Percentiles rank a stretch among this genome's conserved stretches.
These are phyloP conservation scores for Cordyceps javanica DNA, from an alignment of 2,329 filamentous ascomycete genomes.

Conservation along the genomic window DNA sequence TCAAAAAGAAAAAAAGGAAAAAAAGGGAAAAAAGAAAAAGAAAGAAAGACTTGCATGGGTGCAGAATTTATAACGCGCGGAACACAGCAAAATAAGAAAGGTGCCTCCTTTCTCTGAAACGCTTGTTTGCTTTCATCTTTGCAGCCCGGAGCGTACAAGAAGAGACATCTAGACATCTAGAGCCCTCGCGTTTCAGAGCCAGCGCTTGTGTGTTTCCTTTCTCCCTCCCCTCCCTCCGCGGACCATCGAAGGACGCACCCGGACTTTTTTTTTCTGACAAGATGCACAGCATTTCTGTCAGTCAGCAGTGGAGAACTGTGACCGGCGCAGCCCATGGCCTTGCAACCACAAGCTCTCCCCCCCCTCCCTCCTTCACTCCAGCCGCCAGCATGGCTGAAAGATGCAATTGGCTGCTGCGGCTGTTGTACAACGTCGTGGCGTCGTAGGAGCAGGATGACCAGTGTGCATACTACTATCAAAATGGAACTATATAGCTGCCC, in stretches of 20 bases:
- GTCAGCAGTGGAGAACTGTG: slow-evolving; percentile 9
- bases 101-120: background rate
- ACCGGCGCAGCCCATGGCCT: background rate
- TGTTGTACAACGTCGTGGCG: slow-evolving; percentile 11
- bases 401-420: slow-evolving; percentile 6
- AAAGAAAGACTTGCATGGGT: background rate
- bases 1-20: background rate
- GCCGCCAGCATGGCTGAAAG: slow-evolving; percentile 4
- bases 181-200: slow-evolving; percentile 6
- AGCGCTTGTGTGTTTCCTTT: slow-evolving; percentile 1
- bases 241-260: slow-evolving; percentile 12
- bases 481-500: slow-evolving; percentile 12
- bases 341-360: background rate
- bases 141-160: background rate
- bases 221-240: background rate
- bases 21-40: background rate
- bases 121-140: background rate
- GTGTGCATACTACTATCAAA: slow-evolving; percentile 11
- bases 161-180: background rate
- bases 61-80: background rate
- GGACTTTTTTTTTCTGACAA: slow-evolving; percentile 10
- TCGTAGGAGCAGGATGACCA: slow-evolving; percentile 8
- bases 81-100: background rate
- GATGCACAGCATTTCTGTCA: slow-evolving; percentile 12
- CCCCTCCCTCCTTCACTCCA: background rate